Evolutionary conservation across 2,329 filamentous ascomycete species (phyloP).

Genomic region (Aspergillus amoenus): DNA sequence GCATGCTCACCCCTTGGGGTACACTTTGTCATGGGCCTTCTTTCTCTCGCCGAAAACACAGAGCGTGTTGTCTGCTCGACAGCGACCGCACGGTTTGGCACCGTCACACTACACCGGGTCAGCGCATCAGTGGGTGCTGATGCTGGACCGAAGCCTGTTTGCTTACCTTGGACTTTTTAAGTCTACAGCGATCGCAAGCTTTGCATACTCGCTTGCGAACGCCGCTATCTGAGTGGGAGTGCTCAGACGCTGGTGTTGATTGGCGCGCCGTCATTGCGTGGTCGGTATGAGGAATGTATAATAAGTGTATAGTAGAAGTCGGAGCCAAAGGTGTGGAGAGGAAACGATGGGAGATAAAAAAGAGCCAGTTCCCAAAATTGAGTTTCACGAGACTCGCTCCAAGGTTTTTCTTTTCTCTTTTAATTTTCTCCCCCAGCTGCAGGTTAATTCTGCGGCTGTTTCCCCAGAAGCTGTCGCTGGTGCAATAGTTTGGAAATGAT

Average conservation of each 20-base stretch:
- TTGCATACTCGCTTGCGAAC: slow-evolving; percentile 64
- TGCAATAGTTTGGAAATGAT: slow-evolving; percentile 13
- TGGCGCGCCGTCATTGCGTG: slow-evolving; percentile 40
- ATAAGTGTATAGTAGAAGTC: not conserved
- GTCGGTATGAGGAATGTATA: slow-evolving; percentile 11
- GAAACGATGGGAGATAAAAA: slow-evolving; percentile 6
- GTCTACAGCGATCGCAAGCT: slow-evolving; percentile 64
- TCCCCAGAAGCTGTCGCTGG: not conserved
- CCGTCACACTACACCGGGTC: slow-evolving; percentile 55
- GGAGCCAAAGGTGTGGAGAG: not conserved
- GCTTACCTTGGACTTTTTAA: slow-evolving; percentile 65
- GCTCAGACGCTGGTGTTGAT: slow-evolving; percentile 40
- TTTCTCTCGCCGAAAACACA: slow-evolving; percentile 66
- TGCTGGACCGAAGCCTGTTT: slow-evolving; percentile 4
- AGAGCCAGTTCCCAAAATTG: not conserved
- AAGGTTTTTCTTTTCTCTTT: not conserved
- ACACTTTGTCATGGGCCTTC: slow-evolving; percentile 66
- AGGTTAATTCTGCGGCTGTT: not conserved
- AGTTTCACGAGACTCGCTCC: not conserved
- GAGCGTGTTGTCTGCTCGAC: slow-evolving; percentile 63
- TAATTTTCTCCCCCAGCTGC: not conserved
- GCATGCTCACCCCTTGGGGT: slow-evolving; percentile 62
- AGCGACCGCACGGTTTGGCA: slow-evolving; percentile 60
- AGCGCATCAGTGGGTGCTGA: slow-evolving; percentile 23
- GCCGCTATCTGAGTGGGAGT: slow-evolving; percentile 47